Conservation (phyloP, 805 yeast genomes). For the Ogataea neopini region DNA sequence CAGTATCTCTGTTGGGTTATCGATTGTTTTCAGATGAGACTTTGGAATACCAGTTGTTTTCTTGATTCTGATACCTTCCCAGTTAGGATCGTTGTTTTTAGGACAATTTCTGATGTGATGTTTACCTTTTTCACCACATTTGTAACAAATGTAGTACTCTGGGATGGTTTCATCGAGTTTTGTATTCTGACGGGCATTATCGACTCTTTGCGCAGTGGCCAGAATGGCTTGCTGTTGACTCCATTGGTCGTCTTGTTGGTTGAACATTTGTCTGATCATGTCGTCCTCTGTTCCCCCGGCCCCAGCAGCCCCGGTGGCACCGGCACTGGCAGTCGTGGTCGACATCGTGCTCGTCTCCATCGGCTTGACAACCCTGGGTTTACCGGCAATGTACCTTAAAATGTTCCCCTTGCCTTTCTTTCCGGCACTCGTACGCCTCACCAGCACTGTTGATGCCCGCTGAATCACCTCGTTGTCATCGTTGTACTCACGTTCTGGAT, state of each 20-base stretch:
- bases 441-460: constrained; percentile 81
- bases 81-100: constrained; percentile 85
- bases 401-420: constrained; percentile 56
- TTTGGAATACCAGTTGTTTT: constrained; percentile 98
- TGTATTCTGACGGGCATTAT: constrained; percentile 30
- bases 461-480: constrained; percentile 93
- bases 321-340: too few species aligned
- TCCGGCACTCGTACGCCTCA: constrained; percentile 71
- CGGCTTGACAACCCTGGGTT: constrained; percentile 48
- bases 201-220: constrained; percentile 79
- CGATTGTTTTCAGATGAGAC: constrained; percentile 83
- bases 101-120: constrained; percentile 98
- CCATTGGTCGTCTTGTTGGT: constrained; percentile 94
- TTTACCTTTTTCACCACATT: constrained; percentile 90
- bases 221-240: constrained; percentile 88
- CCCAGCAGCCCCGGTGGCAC: too few species aligned
- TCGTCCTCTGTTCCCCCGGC: constrained; percentile 67
- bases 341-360: too few species aligned
- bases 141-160: constrained; percentile 91
- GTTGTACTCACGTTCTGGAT: constrained; percentile 57
- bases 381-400: constrained; percentile 70
- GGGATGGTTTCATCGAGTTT: constrained; percentile 79
- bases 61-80: constrained; percentile 88
- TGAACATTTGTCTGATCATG: constrained; percentile 85
- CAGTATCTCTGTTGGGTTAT: constrained; percentile 65